Percentiles rank a stretch among this genome's conserved stretches.
Conservation (phyloP, 164 flowering plant species). For the Pachysandra terminalis region DNA sequence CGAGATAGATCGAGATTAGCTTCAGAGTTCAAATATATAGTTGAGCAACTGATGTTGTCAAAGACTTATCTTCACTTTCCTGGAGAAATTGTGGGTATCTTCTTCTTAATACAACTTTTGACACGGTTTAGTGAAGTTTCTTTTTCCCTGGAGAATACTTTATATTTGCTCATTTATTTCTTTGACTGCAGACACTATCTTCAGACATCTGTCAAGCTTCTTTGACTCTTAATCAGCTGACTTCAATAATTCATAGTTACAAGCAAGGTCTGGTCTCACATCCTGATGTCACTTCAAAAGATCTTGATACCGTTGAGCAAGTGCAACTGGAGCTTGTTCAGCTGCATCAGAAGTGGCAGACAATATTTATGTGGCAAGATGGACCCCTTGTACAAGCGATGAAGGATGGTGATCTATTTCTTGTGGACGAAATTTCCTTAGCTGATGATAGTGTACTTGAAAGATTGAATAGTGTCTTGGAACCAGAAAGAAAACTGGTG, state of each 20-base stretch:
- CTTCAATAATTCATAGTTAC: conserved; percentile 28
- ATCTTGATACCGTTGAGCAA: conserved; percentile 43
- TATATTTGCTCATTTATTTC: conserved; percentile 8
- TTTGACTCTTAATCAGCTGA: conserved; percentile 43
- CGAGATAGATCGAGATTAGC: conserved; percentile 68
- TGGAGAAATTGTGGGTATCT: conserved; percentile 38
- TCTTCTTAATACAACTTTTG: neutral
- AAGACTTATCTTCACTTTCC: conserved; percentile 39
- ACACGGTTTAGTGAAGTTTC: neutral
- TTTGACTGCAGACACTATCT: conserved; percentile 51
- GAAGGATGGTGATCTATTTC: conserved; percentile 79
- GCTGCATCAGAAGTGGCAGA: conserved; percentile 70
- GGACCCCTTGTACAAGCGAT: conserved; percentile 96
- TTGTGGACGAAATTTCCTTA: conserved; percentile 95
- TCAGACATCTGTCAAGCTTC: conserved; percentile 65
- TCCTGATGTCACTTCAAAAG: conserved; percentile 35
- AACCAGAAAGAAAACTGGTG: conserved; percentile 87
- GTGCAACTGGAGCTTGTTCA: conserved; percentile 31
- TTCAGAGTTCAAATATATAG: conserved; percentile 37
- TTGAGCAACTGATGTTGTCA: conserved; percentile 44
- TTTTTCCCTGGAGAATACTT: neutral
- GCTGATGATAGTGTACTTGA: conserved; percentile 99
- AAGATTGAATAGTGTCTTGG: conserved; percentile 92
- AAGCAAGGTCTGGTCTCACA: conserved; percentile 28
- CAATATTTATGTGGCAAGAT: conserved; percentile 89